phyloP scores from a whole-genome alignment of 306 rosid species.

The Hippophae rhamnoides region DNA sequence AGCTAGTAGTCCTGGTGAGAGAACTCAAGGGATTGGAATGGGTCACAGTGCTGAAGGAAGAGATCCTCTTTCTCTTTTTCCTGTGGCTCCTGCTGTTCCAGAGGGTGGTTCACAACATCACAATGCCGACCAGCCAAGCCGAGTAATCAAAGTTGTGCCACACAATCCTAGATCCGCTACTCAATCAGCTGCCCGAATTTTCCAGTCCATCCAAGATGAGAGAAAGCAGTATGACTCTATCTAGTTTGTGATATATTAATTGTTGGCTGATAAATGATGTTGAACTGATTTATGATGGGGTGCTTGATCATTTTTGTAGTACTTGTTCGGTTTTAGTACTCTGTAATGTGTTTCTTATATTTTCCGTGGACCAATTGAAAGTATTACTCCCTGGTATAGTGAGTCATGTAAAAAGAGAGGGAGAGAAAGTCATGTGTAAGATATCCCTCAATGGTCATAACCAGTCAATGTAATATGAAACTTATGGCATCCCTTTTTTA shows the following conservation, averaged over 20 bases:
- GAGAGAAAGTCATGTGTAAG: constrained; percentile 1
- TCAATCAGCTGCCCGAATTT: constrained; percentile 89
- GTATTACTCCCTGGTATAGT: neutral
- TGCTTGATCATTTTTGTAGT: neutral
- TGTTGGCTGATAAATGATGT: neutral
- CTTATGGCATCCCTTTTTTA: constrained; percentile 3
- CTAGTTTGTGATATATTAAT: neutral
- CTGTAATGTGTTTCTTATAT: neutral
- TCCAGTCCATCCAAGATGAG: constrained; percentile 84
- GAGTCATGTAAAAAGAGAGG: too few species aligned
- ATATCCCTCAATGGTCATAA: constrained; percentile 6
- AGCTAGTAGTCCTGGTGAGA: constrained; percentile 48
- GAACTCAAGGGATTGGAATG: constrained; percentile 22
- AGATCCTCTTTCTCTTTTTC: constrained; percentile 46
- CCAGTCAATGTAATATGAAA: constrained; percentile 15
- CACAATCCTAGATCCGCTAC: constrained; percentile 77
- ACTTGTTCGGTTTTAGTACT: neutral
- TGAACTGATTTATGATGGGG: neutral
- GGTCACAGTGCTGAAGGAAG: constrained; percentile 33
- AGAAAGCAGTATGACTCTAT: constrained; percentile 47
- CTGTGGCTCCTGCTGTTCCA: constrained; percentile 27
- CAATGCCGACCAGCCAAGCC: constrained; percentile 33
- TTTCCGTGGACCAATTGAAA: neutral
- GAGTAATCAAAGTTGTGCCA: constrained; percentile 83
- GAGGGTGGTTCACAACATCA: constrained; percentile 40